phyloP scores from a whole-genome alignment of 495 filamentous ascomycete species.

The Penicillium desertorum region DNA sequence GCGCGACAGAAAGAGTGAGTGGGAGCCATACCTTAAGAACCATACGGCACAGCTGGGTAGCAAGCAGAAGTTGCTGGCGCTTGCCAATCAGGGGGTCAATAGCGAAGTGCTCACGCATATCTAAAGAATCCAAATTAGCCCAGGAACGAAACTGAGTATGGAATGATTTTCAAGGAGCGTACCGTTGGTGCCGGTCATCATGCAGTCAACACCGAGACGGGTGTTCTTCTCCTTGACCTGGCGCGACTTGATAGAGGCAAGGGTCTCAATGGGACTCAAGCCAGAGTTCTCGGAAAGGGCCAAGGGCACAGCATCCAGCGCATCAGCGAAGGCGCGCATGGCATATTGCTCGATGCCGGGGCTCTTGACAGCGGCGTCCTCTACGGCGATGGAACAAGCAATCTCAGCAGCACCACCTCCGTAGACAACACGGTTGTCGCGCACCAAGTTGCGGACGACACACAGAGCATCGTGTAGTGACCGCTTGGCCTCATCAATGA shows the following conservation, averaged over 20 bases:
- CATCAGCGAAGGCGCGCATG: conserved; percentile 96
- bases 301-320: conserved; percentile 93
- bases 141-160: conserved; percentile 1
- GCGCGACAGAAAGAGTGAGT: neutral
- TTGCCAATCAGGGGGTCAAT: conserved; percentile 98
- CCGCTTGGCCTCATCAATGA: conserved; percentile 98
- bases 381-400: conserved; percentile 93
- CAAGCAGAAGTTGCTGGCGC: conserved; percentile 90
- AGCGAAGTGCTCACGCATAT: conserved; percentile 96
- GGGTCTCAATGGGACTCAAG: conserved; percentile 89
- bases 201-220: conserved; percentile 93
- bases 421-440: conserved; percentile 97
- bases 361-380: conserved; percentile 92
- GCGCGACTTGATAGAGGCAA: conserved; percentile 91
- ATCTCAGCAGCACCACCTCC: conserved; percentile 97
- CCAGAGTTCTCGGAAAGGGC: conserved; percentile 97
- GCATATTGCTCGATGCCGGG: conserved; percentile 97
- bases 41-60: conserved; percentile 98
- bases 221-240: conserved; percentile 88
- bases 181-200: conserved; percentile 89
- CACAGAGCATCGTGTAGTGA: conserved; percentile 97
- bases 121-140: conserved; percentile 36
- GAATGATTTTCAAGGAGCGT: conserved; percentile 25
- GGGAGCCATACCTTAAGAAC: conserved; percentile 77
- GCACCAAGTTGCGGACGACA: conserved; percentile 94